Percentiles rank a stretch among this genome's conserved stretches.
phyloP scores from a whole-genome alignment of 1,284 basidiomycete genomes.

The Irpex lacteus region DNA sequence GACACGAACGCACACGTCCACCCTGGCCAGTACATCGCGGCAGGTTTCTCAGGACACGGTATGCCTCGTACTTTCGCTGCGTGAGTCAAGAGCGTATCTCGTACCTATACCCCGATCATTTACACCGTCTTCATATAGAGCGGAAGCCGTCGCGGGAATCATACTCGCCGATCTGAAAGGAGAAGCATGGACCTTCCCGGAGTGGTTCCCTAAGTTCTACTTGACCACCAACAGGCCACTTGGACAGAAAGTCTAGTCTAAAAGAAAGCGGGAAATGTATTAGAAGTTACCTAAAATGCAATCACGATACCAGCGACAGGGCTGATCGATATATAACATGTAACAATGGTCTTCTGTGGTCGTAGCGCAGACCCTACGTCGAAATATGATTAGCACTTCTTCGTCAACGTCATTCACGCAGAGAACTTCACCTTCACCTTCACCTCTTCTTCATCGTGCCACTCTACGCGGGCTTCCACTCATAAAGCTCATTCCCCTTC shows the following conservation, averaged over 20 bases:
- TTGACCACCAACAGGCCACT: constrained; percentile 23
- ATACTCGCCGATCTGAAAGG: constrained; percentile 50
- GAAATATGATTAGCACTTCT: too few relatives aligned
- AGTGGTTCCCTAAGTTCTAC: constrained; percentile 65
- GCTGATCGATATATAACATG: background rate
- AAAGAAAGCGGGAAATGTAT: too few relatives aligned
- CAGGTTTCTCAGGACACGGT: constrained; percentile 77
- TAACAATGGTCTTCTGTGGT: too few relatives aligned
- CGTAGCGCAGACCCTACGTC: too few relatives aligned
- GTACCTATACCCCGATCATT: background rate
- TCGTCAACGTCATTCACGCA: too few relatives aligned
- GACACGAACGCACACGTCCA: constrained; percentile 28
- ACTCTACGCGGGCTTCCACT: too few relatives aligned
- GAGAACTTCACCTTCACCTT: too few relatives aligned
- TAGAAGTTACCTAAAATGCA: too few relatives aligned
- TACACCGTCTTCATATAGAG: constrained; percentile 38
- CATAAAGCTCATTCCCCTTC: background rate
- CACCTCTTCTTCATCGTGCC: too few relatives aligned
- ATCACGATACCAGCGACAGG: background rate
- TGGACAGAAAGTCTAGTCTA: too few relatives aligned
- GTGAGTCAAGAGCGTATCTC: constrained; percentile 34
- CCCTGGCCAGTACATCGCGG: constrained; percentile 69
- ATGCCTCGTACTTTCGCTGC: constrained; percentile 78
- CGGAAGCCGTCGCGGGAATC: constrained; percentile 65
- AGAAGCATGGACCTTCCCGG: constrained; percentile 47